phyloP scores from a whole-genome alignment of 768 basidiomycete genomes.

The Amanita jacksonii region DNA sequence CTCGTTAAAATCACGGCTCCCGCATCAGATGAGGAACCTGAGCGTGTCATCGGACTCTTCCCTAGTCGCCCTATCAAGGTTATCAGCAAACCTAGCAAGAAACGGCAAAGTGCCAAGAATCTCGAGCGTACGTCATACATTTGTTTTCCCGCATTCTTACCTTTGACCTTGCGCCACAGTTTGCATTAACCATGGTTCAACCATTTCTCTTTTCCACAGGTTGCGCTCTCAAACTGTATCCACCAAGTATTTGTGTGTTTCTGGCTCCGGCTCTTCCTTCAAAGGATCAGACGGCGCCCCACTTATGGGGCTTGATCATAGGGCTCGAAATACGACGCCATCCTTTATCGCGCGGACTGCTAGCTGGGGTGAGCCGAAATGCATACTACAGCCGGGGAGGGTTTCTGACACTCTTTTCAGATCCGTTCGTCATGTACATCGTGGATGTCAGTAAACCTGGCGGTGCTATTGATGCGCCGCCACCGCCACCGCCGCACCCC shows the following conservation, averaged over 20 bases:
- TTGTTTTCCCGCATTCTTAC: constrained; percentile 11
- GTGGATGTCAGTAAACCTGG: constrained; percentile 85
- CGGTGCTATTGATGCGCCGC: constrained; percentile 66
- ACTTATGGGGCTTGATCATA: constrained; percentile 71
- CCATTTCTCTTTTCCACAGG: constrained; percentile 94
- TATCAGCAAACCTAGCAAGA: constrained; percentile 97
- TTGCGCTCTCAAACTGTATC: constrained; percentile 91
- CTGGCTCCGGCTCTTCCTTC: constrained; percentile 87
- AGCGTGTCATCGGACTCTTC: constrained; percentile 81
- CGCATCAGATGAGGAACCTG: constrained; percentile 69
- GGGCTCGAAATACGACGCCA: constrained; percentile 60
- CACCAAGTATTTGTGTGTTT: constrained; percentile 92
- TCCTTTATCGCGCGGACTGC: constrained; percentile 87
- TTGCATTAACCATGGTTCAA: constrained; percentile 92
- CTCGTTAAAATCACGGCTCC: constrained; percentile 83
- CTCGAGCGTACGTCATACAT: constrained; percentile 63
- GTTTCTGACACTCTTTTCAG: constrained; percentile 24
- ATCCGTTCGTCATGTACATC: constrained; percentile 96
- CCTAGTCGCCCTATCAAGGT: constrained; percentile 95
- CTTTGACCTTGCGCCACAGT: constrained; percentile 35
- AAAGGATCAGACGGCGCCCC: constrained; percentile 89
- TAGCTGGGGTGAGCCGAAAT: constrained; percentile 63
- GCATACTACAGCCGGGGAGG: constrained; percentile 6
- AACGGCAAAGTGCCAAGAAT: constrained; percentile 89
- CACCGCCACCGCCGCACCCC: constrained; percentile 73